phyloP scores from a whole-genome alignment of 331 rosid species.

The Acacia concinna region DNA sequence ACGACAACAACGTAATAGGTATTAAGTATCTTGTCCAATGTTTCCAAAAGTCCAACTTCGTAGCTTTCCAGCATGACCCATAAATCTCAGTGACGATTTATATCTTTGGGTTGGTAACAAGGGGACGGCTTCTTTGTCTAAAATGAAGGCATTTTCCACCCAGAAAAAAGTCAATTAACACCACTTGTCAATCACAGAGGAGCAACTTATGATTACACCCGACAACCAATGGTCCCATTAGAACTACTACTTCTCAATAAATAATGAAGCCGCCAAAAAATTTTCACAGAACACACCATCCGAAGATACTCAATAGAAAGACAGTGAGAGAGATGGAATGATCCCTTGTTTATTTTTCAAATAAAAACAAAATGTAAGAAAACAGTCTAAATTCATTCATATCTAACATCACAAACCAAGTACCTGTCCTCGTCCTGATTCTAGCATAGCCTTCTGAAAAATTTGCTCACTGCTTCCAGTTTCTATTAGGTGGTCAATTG shows the following conservation, averaged over 20 bases:
- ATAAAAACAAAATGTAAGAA: not conserved
- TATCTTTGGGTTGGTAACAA: not conserved
- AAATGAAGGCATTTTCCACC: not conserved
- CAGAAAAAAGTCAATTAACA: not conserved
- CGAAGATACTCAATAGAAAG: not conserved
- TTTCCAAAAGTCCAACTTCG: not conserved
- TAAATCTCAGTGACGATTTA: not conserved
- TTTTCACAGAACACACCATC: not conserved
- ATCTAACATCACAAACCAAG: conserved; percentile 17
- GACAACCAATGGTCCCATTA: not conserved
- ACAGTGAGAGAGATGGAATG: not conserved
- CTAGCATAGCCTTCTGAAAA: conserved; percentile 86
- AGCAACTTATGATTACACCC: not conserved
- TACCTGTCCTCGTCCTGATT: conserved; percentile 94
- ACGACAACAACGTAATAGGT: not conserved
- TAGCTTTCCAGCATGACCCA: not conserved
- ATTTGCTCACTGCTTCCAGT: conserved; percentile 98
- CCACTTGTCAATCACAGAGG: not conserved
- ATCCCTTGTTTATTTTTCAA: conserved; percentile 11
- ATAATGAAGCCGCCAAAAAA: not conserved
- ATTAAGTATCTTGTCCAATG: not conserved
- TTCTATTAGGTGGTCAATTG: conserved; percentile 88
- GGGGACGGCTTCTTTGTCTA: not conserved
- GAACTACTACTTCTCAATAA: not conserved
- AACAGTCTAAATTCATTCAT: not conserved